Percentiles rank a stretch among this genome's conserved stretches.
Conservation (phyloP, 2,329 filamentous ascomycete genomes). For the Hirsutella thompsonii region DNA sequence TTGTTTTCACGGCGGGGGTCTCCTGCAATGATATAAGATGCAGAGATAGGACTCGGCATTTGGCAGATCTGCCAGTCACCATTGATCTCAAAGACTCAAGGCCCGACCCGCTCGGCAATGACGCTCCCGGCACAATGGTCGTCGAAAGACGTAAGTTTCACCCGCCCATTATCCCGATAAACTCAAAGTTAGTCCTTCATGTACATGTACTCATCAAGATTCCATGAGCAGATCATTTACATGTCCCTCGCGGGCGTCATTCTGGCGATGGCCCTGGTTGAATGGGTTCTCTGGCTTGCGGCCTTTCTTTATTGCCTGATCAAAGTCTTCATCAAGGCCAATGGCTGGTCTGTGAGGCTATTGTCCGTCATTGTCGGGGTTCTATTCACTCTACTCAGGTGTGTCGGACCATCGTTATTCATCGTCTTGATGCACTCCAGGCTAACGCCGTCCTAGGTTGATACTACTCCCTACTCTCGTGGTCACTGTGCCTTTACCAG, state of each 20-base stretch:
- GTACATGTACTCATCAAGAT: too few relatives aligned
- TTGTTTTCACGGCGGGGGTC: too few relatives aligned
- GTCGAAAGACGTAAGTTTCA: too few relatives aligned
- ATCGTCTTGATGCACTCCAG: neutral
- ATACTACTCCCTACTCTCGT: conserved; percentile 92
- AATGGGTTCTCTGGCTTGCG: conserved; percentile 93
- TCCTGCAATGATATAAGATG: too few relatives aligned
- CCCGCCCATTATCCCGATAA: too few relatives aligned
- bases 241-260: conserved; percentile 67
- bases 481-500: conserved; percentile 75
- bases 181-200: too few relatives aligned
- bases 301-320: conserved; percentile 84
- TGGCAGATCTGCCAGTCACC: too few relatives aligned
- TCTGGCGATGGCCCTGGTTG: conserved; percentile 73
- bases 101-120: too few relatives aligned
- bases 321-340: conserved; percentile 82
- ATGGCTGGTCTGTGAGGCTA: conserved; percentile 70
- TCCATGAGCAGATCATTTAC: conserved; percentile 65
- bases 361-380: conserved; percentile 63
- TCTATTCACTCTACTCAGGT: conserved; percentile 67
- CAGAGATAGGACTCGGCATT: too few relatives aligned
- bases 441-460: conserved; percentile 32
- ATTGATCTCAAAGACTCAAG: too few relatives aligned
- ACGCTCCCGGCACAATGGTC: too few relatives aligned
- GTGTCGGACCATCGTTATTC: conserved; percentile 13